phyloP scores from a whole-genome alignment of 2,329 filamentous ascomycete species.

The Penicillium paneum region DNA sequence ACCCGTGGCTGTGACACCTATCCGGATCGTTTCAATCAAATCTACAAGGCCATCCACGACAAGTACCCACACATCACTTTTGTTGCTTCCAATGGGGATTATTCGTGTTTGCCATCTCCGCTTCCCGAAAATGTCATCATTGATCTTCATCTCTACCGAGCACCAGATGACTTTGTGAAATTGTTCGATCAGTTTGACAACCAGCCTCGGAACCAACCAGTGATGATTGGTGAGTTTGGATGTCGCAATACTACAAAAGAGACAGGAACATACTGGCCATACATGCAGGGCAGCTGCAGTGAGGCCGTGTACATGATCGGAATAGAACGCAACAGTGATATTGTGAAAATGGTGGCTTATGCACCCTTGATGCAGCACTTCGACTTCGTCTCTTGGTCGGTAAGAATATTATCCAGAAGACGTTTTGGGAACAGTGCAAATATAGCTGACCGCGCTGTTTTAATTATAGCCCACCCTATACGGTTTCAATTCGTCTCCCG shows the following conservation, averaged over 20 bases:
- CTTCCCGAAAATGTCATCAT: constrained; percentile 39
- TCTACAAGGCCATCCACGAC: constrained; percentile 56
- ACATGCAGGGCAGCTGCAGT: constrained; percentile 53
- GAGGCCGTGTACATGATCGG: constrained; percentile 65
- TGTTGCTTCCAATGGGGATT: constrained; percentile 48
- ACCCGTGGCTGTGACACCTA: constrained; percentile 51
- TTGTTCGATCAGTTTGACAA: constrained; percentile 57
- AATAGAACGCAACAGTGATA: constrained; percentile 38
- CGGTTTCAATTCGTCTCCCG: constrained; percentile 29
- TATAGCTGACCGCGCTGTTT: not conserved
- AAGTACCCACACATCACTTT: constrained; percentile 57
- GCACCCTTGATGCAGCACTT: constrained; percentile 39
- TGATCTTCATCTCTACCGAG: constrained; percentile 54
- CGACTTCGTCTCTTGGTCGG: constrained; percentile 34
- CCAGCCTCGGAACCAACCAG: constrained; percentile 34
- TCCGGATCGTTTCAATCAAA: constrained; percentile 56
- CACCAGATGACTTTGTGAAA: constrained; percentile 50
- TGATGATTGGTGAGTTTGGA: constrained; percentile 34
- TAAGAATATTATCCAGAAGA: constrained; percentile 14
- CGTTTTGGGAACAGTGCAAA: not conserved
- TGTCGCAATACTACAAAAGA: constrained; percentile 22
- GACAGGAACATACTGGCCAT: constrained; percentile 24
- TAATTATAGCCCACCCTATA: constrained; percentile 32
- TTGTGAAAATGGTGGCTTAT: constrained; percentile 37
- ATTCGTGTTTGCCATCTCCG: constrained; percentile 25